Conservation (phyloP, 306 rosid species). For the Medicago arabica region DNA sequence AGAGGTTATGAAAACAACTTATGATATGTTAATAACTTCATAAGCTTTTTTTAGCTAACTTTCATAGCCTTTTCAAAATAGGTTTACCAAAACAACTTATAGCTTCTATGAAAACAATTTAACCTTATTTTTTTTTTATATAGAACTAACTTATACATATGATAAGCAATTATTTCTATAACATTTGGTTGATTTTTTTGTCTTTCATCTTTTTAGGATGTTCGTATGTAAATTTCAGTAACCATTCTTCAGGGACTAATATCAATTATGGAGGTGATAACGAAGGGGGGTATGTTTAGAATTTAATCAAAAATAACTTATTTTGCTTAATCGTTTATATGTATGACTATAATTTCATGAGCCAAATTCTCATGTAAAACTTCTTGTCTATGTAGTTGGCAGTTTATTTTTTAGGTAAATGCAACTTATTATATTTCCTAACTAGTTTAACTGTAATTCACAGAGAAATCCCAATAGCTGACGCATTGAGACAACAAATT, state of each 20-base stretch:
- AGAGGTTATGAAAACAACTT: not conserved
- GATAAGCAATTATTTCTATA: not conserved
- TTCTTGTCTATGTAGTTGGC: not conserved
- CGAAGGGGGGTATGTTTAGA: slow-evolving; percentile 63
- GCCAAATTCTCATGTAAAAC: slow-evolving; percentile 17
- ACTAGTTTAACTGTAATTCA: slow-evolving; percentile 24
- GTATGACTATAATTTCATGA: not conserved
- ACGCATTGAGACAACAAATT: slow-evolving; percentile 64
- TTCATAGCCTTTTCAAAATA: not conserved
- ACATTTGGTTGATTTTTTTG: slow-evolving; percentile 10
- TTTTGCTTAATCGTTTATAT: not conserved
- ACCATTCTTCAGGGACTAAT: slow-evolving; percentile 51
- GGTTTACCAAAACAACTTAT: not conserved
- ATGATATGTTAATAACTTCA: not conserved
- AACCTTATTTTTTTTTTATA: too few species aligned
- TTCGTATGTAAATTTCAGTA: slow-evolving; percentile 62
- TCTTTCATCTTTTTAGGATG: slow-evolving; percentile 48
- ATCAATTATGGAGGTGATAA: slow-evolving; percentile 55
- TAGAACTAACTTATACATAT: not conserved
- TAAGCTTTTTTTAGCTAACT: not conserved
- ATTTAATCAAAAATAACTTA: slow-evolving; percentile 30
- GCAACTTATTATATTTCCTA: slow-evolving; percentile 35
- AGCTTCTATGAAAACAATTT: not conserved
- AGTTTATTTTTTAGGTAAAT: slow-evolving; percentile 12
- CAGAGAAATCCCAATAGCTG: slow-evolving; percentile 73